phyloP scores from a whole-genome alignment of 2,329 filamentous ascomycete genomes.

The Zymoseptoria tritici region DNA sequence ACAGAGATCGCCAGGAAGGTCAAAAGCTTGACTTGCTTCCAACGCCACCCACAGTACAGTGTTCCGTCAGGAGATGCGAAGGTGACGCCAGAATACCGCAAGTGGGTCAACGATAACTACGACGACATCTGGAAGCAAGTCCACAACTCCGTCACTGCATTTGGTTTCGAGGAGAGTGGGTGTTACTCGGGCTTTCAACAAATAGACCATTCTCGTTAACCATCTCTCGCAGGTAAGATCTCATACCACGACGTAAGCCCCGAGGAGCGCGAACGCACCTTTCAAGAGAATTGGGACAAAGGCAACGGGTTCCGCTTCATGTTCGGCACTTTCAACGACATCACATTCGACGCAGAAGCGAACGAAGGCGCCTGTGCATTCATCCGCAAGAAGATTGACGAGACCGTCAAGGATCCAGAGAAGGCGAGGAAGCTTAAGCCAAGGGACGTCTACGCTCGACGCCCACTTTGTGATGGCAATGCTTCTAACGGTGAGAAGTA shows the following conservation, averaged over 20 bases:
- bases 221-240: neutral
- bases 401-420: constrained; percentile 43
- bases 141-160: constrained; percentile 25
- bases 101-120: constrained; percentile 29
- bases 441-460: constrained; percentile 41
- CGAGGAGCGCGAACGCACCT: constrained; percentile 39
- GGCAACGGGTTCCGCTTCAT: constrained; percentile 51
- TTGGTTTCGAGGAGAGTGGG: constrained; percentile 28
- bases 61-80: constrained; percentile 29
- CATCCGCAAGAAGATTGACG: constrained; percentile 47
- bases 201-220: neutral
- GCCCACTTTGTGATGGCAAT: constrained; percentile 26
- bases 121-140: constrained; percentile 28
- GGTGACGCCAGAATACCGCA: constrained; percentile 23
- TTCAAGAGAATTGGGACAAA: constrained; percentile 41
- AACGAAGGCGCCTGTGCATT: constrained; percentile 51
- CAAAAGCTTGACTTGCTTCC: constrained; percentile 26
- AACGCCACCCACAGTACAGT: constrained; percentile 33
- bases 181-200: neutral
- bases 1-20: constrained; percentile 25
- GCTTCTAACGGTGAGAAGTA: constrained; percentile 39
- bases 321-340: constrained; percentile 49
- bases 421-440: constrained; percentile 49
- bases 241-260: constrained; percentile 19
- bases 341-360: constrained; percentile 38